Base-by-base conservation (phyloP, 1,284 basidiomycete genomes). In the Fomes fomentarius region DNA sequence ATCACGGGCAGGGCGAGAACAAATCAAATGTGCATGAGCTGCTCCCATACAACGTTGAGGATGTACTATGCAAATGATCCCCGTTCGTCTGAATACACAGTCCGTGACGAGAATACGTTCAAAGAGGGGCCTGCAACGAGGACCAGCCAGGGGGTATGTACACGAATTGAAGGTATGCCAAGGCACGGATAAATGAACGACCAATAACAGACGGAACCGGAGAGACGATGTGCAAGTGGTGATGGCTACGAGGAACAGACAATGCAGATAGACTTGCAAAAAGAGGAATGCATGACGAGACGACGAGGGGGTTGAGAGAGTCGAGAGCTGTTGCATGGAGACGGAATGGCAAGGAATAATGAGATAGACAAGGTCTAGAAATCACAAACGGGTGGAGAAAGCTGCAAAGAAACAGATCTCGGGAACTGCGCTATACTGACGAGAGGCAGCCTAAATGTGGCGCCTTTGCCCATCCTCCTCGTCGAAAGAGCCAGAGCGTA, bases 401-500 rank as follows among this genome's bases (percentile, higher is more conserved):
- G 40, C 14, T 37, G 30, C 43, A 47, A 34, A 30, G 34, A 42
- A 25, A 30, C 21, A 28, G 21, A 39, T 12, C 6, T 7, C 28
- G 28, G 12, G 28, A 6, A 30, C 28, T 6, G 28, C 28, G 28
- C 12, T 12, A 49, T 35, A 37, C 33, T 47, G 21, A 21, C 38
- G 17, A 4, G 12, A 35, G 39, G 17, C 22, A 12, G n/a, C 39
- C 49, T 50, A 61, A 6, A 61, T 50, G 11, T 57, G 58, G 44
- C 57, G 60, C 47, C 48, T 48, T 30, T 62, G 62, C 7, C 57
- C 61, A 21, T 66, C 67, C 40, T 82, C 81, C 26, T 85, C 82
- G 52, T 86, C 84, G 79, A 83, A 87, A 50, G 85, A 82, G 28
- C 85, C 84, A 78, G 87, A 86, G 63, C 81, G 84, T 74, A 93